phyloP scores from a whole-genome alignment of 1,139 yeast genomes.

The Lodderomyces pseudojiufengensis region DNA sequence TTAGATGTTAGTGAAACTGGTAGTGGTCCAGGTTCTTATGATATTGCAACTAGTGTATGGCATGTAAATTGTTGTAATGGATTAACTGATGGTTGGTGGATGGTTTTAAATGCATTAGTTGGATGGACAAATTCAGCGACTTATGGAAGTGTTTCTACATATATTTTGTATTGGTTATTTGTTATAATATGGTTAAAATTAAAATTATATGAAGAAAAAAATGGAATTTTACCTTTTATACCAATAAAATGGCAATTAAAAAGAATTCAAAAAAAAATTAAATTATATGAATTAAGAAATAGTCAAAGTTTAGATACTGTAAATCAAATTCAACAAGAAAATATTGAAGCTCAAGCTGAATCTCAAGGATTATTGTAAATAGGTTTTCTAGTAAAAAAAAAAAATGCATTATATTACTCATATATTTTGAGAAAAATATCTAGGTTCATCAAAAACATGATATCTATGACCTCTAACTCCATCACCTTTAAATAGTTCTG shows the following conservation, averaged over 20 bases:
- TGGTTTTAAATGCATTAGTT: slow-evolving; percentile 81
- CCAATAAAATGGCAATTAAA: slow-evolving; percentile 61
- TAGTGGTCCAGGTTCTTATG: slow-evolving; percentile 92
- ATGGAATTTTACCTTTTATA: slow-evolving; percentile 55
- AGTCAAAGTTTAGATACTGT: slow-evolving; percentile 7
- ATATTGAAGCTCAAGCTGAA: slow-evolving; percentile 7
- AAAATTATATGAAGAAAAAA: slow-evolving; percentile 57
- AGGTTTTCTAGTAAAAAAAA: background rate
- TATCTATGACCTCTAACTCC: slow-evolving; percentile 92
- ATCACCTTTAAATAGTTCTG: slow-evolving; percentile 79
- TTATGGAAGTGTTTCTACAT: slow-evolving; percentile 81
- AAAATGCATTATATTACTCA: slow-evolving; percentile 1
- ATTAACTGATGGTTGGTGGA: slow-evolving; percentile 87
- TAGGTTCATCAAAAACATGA: slow-evolving; percentile 90
- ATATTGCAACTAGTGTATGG: slow-evolving; percentile 77
- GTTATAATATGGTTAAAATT: slow-evolving; percentile 52
- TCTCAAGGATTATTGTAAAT: slow-evolving; percentile 11
- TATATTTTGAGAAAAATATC: slow-evolving; percentile 54
- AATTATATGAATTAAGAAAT: slow-evolving; percentile 19
- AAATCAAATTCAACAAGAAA: slow-evolving; percentile 5
- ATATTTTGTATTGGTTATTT: slow-evolving; percentile 70
- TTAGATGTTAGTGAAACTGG: slow-evolving; percentile 89
- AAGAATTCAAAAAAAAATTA: slow-evolving; percentile 49
- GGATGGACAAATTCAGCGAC: slow-evolving; percentile 98
- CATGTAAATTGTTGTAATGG: slow-evolving; percentile 98